Evolutionary conservation across 192 early-diverging fungal species (phyloP), one percentile per base, ranked within the genome.

Genomic region (Umbelopsis sp.): DNA sequence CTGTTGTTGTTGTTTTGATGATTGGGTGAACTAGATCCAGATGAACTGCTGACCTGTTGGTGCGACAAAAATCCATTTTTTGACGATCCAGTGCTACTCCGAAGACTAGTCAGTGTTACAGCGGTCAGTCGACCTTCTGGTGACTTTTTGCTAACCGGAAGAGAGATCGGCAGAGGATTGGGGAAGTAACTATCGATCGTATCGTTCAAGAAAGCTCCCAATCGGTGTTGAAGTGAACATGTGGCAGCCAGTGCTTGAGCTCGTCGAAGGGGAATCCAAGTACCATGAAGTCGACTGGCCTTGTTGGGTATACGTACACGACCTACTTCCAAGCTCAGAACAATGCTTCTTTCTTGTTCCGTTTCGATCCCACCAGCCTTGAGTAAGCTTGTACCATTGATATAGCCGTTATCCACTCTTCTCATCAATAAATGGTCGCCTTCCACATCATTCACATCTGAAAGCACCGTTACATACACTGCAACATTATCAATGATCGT

Each of bases 181-280:
- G 90, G 84, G 73, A 90, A 90, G 45, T 90, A 84, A 1, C 80
- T 79, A 70, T 90, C 88, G 1, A 96, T 79, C 26, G 87, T 87
- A 47, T 95, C 92, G 71, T 90, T 83, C 69, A 97, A 80, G 66
- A 97, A 96, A 17, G 84, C 86, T 0, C 86, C 90, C 7, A 95
- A 74, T 45, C 87, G 84, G 66, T 90, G 83, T 52, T 95, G 89
- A 9, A 97, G 76, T 29, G 92, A 92, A 72, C 93, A 92, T 0
- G 90, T 95, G 2, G 92, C 82, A 0, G 95, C 92, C 52, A 98
- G 83, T 7, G 92, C 92, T 26, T 91, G 87, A 8, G 94, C 96
- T 6, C 96, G 88, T 2, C 85, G 81, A 25, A 98, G 84, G 10
- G 96, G 96, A 59, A 98, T 94, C 96, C 96, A 98, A 6, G 95